Base-by-base conservation (phyloP, 768 basidiomycete genomes). In the Pleurotus citrinopileatus region DNA sequence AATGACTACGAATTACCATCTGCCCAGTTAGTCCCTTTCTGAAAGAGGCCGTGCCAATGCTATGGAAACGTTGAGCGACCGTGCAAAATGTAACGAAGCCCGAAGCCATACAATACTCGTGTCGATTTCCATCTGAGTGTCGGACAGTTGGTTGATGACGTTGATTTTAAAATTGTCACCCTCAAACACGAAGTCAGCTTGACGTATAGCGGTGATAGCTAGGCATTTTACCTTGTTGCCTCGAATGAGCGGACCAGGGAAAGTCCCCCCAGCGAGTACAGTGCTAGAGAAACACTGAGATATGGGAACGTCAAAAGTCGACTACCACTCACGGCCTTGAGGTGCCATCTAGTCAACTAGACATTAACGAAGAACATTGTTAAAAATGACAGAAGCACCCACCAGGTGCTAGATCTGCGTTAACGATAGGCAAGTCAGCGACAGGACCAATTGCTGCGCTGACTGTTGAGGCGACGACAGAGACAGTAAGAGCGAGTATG, bases 1-100 rank as follows among this genome's bases (percentile, higher is more conserved):
- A 13, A 26, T 13, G 36, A 27, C 19, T 12, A 42, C 26, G 6
- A 13, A 43, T 43, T 15, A 13, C 81, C 81, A 52, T 83, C 81
- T 1, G 70, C 75, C 64, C 67, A 76, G 53, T 71, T 76, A 4
- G 74, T 72, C 2, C 57, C 54, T 1, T 63, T 60, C 59, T 82
- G 80, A 48, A 65, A 70, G 43, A 82, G 59, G 2, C 81, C 81
- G 58, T 82, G 81, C 79, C 79, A 82, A 57, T 83, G 81, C 73
- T 73, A 56, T 17, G 8, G 15, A n/a, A 4, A 6, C 13, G 17
- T 20, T 15, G 48, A 51, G 20, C 12, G 17, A 37, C 17, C 9
- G 32, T n/a, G 13, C 12, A n/a, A 17, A 2, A 2, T 4, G 13
- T 6, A 34, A 20, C 12, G 32, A 12, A 20, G 45, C 7, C n/a